These are phyloP conservation scores for Ophiostoma angusticollis DNA, from an alignment of 2,329 filamentous ascomycete genomes.

Conservation along the genomic window DNA sequence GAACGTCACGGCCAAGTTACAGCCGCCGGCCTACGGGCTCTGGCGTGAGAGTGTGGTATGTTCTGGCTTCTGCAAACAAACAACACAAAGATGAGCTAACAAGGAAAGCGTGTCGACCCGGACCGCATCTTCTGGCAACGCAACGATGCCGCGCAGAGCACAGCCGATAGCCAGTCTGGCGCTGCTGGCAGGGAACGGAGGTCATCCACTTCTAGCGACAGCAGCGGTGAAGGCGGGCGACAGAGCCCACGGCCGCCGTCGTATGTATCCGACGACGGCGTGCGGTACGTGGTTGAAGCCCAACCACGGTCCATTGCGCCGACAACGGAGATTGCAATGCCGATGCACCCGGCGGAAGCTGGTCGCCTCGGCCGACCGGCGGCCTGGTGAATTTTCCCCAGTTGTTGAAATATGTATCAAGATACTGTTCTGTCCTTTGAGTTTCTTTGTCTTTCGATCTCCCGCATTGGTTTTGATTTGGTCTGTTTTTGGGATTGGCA, in stretches of 20 bases:
- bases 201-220: too few species aligned
- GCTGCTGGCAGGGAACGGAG: too few species aligned
- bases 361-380: slow-evolving; percentile 18
- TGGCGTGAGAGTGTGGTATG: slow-evolving; percentile 74
- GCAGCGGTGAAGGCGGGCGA: slow-evolving; percentile 14
- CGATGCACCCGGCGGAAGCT: slow-evolving; percentile 36
- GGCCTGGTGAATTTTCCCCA: slow-evolving; percentile 14
- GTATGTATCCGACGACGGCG: slow-evolving; percentile 63
- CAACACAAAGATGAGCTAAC: background rate
- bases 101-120: slow-evolving; percentile 56
- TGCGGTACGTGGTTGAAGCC: slow-evolving; percentile 58
- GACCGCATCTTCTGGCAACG: slow-evolving; percentile 72
- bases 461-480: too few species aligned
- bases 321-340: slow-evolving; percentile 29
- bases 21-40: slow-evolving; percentile 73
- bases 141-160: slow-evolving; percentile 28
- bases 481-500: too few species aligned
- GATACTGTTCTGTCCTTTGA: background rate
- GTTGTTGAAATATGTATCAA: background rate
- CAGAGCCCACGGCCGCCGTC: slow-evolving; percentile 48
- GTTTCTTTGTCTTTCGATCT: too few species aligned
- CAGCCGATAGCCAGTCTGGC: slow-evolving; percentile 13
- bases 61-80: slow-evolving; percentile 16
- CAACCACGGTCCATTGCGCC: slow-evolving; percentile 45
- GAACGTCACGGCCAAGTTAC: slow-evolving; percentile 41